Evolutionary conservation across 768 basidiomycete genomes (phyloP).

Genomic region (Pisolithus microcarpus): DNA sequence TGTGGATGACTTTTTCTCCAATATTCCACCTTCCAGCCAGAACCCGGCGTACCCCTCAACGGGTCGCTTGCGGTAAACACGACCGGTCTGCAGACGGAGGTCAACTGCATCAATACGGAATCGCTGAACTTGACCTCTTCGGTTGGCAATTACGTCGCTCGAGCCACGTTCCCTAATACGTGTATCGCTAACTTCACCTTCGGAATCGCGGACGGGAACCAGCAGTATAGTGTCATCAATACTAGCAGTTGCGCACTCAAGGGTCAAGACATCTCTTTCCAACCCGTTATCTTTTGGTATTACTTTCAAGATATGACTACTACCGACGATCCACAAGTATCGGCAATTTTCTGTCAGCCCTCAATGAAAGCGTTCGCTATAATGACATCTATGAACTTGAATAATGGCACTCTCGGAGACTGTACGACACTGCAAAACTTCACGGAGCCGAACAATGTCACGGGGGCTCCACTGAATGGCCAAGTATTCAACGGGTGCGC

Average conservation of each 20-base stretch:
- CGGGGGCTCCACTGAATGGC: constrained; percentile 38
- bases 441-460: constrained; percentile 43
- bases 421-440: constrained; percentile 29
- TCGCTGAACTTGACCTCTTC: constrained; percentile 18
- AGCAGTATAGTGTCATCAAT: constrained; percentile 47
- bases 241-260: constrained; percentile 25
- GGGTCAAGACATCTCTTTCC: constrained; percentile 31
- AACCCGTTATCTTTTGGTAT: constrained; percentile 66
- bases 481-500: constrained; percentile 54
- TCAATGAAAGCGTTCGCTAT: constrained; percentile 40
- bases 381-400: constrained; percentile 36
- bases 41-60: constrained; percentile 38
- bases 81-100: constrained; percentile 37
- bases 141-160: constrained; percentile 30
- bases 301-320: constrained; percentile 30
- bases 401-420: constrained; percentile 33
- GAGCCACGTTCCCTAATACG: constrained; percentile 41
- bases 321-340: constrained; percentile 31
- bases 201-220: constrained; percentile 28
- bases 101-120: constrained; percentile 41
- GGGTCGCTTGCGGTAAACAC: constrained; percentile 47
- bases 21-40: constrained; percentile 30
- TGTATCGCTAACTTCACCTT: constrained; percentile 37
- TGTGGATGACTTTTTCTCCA: background rate
- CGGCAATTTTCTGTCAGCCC: constrained; percentile 53